Evolutionary conservation across 179 eudicot genomes (phyloP).

Genomic region (Corrigiola litoralis): DNA sequence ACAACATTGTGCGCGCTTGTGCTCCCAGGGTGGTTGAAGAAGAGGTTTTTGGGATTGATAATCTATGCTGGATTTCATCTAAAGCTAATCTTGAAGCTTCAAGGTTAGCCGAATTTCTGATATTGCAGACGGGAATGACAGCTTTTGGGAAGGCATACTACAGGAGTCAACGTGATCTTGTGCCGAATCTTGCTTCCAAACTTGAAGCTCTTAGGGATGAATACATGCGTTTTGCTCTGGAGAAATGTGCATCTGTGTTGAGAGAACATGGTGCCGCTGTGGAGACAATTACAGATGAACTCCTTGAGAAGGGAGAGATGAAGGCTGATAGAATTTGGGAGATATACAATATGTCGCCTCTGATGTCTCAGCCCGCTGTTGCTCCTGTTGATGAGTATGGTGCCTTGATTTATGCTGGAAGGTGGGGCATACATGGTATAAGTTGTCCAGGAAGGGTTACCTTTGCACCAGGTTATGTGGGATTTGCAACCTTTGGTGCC

Average conservation of each 20-base stretch:
- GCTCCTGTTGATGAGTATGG: slow-evolving; percentile 69
- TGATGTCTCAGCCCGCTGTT: slow-evolving; percentile 62
- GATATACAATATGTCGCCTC: slow-evolving; percentile 52
- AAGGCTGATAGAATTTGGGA: slow-evolving; percentile 72
- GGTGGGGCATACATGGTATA: slow-evolving; percentile 85
- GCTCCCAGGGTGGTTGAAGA: slow-evolving; percentile 96
- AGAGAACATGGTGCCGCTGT: slow-evolving; percentile 65
- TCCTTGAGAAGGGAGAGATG: slow-evolving; percentile 73
- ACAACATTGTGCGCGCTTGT: slow-evolving; percentile 72
- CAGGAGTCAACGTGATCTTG: slow-evolving; percentile 61
- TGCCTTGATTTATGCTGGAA: slow-evolving; percentile 72
- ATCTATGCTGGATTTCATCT: slow-evolving; percentile 85
- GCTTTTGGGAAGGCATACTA: slow-evolving; percentile 92
- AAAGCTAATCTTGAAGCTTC: slow-evolving; percentile 78
- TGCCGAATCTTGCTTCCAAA: slow-evolving; percentile 82
- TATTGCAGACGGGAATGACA: slow-evolving; percentile 87
- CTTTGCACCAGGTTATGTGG: slow-evolving; percentile 86
- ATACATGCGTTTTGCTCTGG: slow-evolving; percentile 77
- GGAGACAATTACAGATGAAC: slow-evolving; percentile 65
- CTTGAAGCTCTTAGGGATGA: slow-evolving; percentile 88
- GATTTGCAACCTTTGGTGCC: slow-evolving; percentile 81
- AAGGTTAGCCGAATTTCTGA: slow-evolving; percentile 57
- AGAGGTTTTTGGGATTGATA: slow-evolving; percentile 81
- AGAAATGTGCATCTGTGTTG: slow-evolving; percentile 57
- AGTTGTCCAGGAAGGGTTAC: slow-evolving; percentile 90